phyloP scores from a whole-genome alignment of 2,329 filamentous ascomycete genomes.

The Pseudohalonectria lignicola region DNA sequence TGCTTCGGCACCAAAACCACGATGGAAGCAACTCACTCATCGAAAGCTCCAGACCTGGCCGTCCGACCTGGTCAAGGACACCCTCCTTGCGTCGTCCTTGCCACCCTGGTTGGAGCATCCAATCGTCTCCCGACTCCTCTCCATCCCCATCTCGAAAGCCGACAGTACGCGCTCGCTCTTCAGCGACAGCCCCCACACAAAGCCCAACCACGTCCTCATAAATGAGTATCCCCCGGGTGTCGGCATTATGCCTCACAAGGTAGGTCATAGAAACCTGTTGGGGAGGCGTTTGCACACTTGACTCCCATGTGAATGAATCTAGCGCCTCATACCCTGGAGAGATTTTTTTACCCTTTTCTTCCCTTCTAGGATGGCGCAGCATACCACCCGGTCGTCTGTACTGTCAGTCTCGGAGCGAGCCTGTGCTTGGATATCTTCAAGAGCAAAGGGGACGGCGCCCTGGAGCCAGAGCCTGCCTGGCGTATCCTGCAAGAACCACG shows the following conservation, averaged over 20 bases:
- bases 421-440: constrained; percentile 69
- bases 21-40: constrained; percentile 82
- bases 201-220: constrained; percentile 83
- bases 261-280: constrained; percentile 15
- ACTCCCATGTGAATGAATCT: constrained; percentile 3
- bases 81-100: constrained; percentile 62
- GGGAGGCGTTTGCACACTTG: constrained; percentile 4
- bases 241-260: constrained; percentile 94
- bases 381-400: constrained; percentile 82
- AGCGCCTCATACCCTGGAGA: constrained; percentile 15
- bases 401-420: constrained; percentile 70
- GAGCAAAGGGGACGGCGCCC: constrained; percentile 48
- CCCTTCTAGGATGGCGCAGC: constrained; percentile 58
- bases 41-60: constrained; percentile 87
- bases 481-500: constrained; percentile 73
- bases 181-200: constrained; percentile 55
- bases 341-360: background rate
- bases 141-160: constrained; percentile 27
- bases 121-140: constrained; percentile 49
- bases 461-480: constrained; percentile 38
- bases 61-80: constrained; percentile 68
- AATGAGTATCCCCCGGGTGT: constrained; percentile 85
- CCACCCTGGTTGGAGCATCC: constrained; percentile 66
- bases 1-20: constrained; percentile 54
- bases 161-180: constrained; percentile 33